These are phyloP conservation scores for Solanum medicagineum DNA, from an alignment of 257 asterid genomes.

Conservation along the genomic window DNA sequence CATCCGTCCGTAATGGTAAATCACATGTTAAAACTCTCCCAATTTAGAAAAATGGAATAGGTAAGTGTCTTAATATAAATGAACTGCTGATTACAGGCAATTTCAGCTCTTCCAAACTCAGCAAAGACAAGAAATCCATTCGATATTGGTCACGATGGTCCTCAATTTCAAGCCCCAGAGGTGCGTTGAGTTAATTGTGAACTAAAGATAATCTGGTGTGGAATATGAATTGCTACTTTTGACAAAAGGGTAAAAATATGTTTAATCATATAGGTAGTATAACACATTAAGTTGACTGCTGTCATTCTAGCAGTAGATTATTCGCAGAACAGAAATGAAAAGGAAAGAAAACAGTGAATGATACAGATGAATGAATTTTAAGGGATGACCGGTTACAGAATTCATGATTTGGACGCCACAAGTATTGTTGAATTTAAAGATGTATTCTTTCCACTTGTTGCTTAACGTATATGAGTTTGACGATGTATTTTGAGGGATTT, in stretches of 20 bases:
- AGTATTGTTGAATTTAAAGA: background rate
- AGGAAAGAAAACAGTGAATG: background rate
- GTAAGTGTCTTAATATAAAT: background rate
- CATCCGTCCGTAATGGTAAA: constrained; percentile 40
- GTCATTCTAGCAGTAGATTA: background rate
- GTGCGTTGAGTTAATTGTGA: constrained; percentile 23
- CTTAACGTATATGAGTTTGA: background rate
- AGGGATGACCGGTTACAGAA: background rate
- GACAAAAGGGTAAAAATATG: background rate
- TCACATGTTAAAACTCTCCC: background rate
- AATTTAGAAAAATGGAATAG: background rate
- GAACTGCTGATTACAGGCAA: constrained; percentile 16
- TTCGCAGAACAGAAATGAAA: background rate
- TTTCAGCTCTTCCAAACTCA: constrained; percentile 16
- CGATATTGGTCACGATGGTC: constrained; percentile 37
- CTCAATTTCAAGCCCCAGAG: constrained; percentile 32
- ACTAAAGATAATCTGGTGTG: background rate
- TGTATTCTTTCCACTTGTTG: background rate
- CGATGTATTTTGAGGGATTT: background rate
- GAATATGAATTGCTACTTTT: background rate
- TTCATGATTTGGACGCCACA: background rate
- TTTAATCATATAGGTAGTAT: background rate
- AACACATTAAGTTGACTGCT: background rate
- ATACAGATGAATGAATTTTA: background rate
- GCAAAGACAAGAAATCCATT: constrained; percentile 58